phyloP scores from a whole-genome alignment of 108 stramenopile species.

The Phaeodactylum tricornutum region DNA sequence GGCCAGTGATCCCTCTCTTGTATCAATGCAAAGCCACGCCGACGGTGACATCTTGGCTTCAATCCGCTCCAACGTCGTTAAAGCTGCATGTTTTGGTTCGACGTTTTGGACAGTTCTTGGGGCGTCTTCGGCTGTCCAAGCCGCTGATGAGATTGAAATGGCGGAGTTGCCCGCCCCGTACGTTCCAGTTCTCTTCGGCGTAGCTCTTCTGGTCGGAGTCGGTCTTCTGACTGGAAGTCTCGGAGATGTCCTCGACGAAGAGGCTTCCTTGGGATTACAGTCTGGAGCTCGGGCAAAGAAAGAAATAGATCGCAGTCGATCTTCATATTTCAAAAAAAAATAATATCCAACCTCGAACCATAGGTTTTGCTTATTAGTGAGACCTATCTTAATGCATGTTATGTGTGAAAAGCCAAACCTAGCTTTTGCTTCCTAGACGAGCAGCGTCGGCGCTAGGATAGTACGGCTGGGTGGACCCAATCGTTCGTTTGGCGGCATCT shows the following conservation, averaged over 20 bases:
- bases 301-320: constrained; percentile 76
- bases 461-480: constrained; percentile 46
- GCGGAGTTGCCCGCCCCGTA: constrained; percentile 49
- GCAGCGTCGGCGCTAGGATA: constrained; percentile 76
- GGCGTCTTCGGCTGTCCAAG: constrained; percentile 3
- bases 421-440: constrained; percentile 40
- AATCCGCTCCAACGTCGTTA: too few species aligned
- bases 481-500: constrained; percentile 16
- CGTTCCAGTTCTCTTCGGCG: constrained; percentile 61
- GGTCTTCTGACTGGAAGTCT: constrained; percentile 60
- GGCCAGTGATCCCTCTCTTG: too few species aligned
- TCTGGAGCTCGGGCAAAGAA: constrained; percentile 78
- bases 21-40: too few species aligned
- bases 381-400: constrained; percentile 2
- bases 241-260: constrained; percentile 80
- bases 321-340: constrained; percentile 74
- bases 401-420: neutral
- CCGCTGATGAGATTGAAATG: constrained; percentile 38
- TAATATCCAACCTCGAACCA: too few species aligned
- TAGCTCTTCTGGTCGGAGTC: constrained; percentile 68
- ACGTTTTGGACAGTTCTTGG: neutral
- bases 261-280: constrained; percentile 63
- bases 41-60: too few species aligned
- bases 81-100: too few species aligned
- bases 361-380: too few species aligned